These are phyloP conservation scores for Chrysosphaeria jannelii DNA, from an alignment of 2,329 filamentous ascomycete species.

Conservation along the genomic window DNA sequence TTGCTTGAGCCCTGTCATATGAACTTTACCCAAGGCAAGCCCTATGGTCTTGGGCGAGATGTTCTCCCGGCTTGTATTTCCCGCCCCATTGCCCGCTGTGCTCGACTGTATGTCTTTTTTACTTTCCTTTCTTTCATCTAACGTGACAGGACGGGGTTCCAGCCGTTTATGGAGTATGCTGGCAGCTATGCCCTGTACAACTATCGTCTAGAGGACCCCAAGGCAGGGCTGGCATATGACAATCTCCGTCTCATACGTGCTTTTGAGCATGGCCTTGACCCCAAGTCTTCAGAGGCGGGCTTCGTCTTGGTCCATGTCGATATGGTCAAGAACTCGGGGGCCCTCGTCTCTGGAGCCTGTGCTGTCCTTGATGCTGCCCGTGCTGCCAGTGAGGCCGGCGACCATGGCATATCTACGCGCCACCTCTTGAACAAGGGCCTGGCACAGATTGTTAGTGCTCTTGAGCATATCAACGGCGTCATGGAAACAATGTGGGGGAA, in stretches of 20 bases:
- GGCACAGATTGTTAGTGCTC: constrained; percentile 25
- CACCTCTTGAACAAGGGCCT: constrained; percentile 33
- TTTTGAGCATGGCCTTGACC: constrained; percentile 72
- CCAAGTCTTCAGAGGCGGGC: constrained; percentile 65
- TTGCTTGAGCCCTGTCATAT: constrained; percentile 76
- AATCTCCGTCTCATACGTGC: constrained; percentile 66
- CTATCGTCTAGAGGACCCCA: constrained; percentile 27
- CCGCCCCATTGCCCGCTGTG: constrained; percentile 57
- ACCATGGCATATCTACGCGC: too few species aligned
- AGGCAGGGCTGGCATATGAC: constrained; percentile 24
- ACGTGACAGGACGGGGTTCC: constrained; percentile 32
- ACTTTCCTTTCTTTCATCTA: too few species aligned
- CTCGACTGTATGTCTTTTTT: constrained; percentile 29
- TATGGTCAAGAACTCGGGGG: constrained; percentile 71
- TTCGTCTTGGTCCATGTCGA: constrained; percentile 91
- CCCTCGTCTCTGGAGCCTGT: constrained; percentile 42
- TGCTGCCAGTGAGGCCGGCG: constrained; percentile 7
- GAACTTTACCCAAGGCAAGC: constrained; percentile 34
- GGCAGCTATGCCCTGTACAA: constrained; percentile 40
- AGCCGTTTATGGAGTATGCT: constrained; percentile 74
- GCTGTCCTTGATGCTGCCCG: constrained; percentile 25
- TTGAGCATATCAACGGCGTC: constrained; percentile 40
- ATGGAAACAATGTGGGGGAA: constrained; percentile 83
- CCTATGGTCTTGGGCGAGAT: constrained; percentile 51
- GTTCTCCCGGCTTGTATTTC: constrained; percentile 44